Percentiles rank a stretch among this genome's conserved stretches.
phyloP scores from a whole-genome alignment of 768 basidiomycete species.

The Boletus rex-veris region DNA sequence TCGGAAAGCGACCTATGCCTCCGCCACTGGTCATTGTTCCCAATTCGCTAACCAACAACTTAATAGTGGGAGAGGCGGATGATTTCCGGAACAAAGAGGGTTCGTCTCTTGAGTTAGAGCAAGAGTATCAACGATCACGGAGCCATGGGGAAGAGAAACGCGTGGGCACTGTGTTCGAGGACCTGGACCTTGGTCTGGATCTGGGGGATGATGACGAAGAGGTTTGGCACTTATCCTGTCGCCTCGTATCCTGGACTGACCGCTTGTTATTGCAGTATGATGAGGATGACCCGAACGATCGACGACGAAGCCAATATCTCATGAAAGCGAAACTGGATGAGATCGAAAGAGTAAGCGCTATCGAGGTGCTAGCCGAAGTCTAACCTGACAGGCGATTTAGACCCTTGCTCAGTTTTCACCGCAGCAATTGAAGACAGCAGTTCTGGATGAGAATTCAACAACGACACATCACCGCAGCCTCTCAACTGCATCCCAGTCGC shows the following conservation, averaged over 20 bases:
- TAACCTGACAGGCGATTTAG: constrained; percentile 33
- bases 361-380: neutral
- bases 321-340: constrained; percentile 77
- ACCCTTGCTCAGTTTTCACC: constrained; percentile 68
- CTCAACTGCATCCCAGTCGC: constrained; percentile 14
- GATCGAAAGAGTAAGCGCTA: constrained; percentile 59
- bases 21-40: constrained; percentile 55
- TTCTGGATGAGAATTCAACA: constrained; percentile 20
- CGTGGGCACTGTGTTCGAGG: constrained; percentile 44
- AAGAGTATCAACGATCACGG: constrained; percentile 28
- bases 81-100: constrained; percentile 17
- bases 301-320: constrained; percentile 67
- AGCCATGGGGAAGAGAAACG: constrained; percentile 43
- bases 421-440: constrained; percentile 31
- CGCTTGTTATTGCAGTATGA: constrained; percentile 47
- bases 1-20: constrained; percentile 45
- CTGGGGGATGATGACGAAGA: constrained; percentile 42
- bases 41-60: constrained; percentile 29
- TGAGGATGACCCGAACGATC: constrained; percentile 68
- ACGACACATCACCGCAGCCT: constrained; percentile 18
- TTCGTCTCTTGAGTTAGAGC: constrained; percentile 25
- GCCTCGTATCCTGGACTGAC: constrained; percentile 12
- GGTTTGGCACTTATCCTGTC: constrained; percentile 27
- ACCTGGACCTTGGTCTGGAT: constrained; percentile 43
- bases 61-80: constrained; percentile 26